phyloP scores from a whole-genome alignment of 1,139 yeast species.

The Blastobotrys buckinghamii region DNA sequence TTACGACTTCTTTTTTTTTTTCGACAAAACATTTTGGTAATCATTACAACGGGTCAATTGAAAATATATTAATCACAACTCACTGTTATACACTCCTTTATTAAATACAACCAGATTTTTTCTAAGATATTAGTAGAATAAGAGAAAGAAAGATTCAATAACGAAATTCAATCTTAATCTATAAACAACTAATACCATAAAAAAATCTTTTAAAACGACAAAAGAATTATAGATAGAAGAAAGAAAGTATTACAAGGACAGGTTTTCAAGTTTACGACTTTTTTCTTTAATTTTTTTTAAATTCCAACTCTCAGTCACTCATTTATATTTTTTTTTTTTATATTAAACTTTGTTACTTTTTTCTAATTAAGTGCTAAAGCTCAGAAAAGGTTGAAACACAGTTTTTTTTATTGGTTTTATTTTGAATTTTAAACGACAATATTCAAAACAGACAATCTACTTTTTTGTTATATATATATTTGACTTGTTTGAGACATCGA shows the following conservation, averaged over 20 bases:
- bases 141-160: not conserved
- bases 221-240: not conserved
- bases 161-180: not conserved
- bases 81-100: slow-evolving; percentile 2
- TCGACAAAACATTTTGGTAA: not conserved
- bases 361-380: not conserved
- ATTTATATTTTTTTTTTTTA: not conserved
- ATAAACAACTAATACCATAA: too few relatives aligned
- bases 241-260: not conserved
- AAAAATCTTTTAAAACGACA: too few relatives aligned
- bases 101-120: too few relatives aligned
- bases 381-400: slow-evolving; percentile 8
- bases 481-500: slow-evolving; percentile 7
- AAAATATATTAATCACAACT: not conserved
- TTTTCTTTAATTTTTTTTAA: not conserved
- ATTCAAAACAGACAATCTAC: not conserved
- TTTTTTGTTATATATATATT: not conserved
- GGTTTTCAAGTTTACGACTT: not conserved
- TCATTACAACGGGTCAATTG: not conserved
- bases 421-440: not conserved
- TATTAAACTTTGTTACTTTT: not conserved
- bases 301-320: not conserved
- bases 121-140: too few relatives aligned
- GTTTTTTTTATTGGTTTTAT: slow-evolving; percentile 2
- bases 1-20: not conserved